Evolutionary conservation across 2,329 filamentous ascomycete genomes (phyloP), one percentile per base, ranked within the genome.

Genomic region (Endothia cerciana): DNA sequence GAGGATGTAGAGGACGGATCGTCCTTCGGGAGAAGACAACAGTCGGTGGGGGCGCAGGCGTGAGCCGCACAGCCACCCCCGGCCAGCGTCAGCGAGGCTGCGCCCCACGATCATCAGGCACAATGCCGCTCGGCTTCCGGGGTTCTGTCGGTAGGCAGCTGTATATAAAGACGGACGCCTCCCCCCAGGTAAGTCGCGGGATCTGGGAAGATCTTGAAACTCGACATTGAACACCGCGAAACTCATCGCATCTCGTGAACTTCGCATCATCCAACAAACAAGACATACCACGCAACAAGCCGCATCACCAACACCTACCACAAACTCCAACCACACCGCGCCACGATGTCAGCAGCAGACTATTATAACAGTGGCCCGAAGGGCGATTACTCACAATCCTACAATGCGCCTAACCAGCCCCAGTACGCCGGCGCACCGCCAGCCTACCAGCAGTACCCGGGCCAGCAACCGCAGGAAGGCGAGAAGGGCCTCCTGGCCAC

Each of bases 401-500:
- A 68, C 28, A 40, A n/a, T n/a, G 64, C 51, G n/a, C 69, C 70
- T 4, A 64, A 58, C 19, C 70, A 72, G 47, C 65, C 63, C 15
- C 61, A 65, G 22, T 70, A 70, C 62, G 41, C 60, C 38, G 13
- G 36, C 57, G 40, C 57, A 7, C 38, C 57, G 13, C 38, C 57
- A 2, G 57, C 57, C 38, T 59, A 59, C 57, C 40, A 45, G 25
- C 57, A 59, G 25, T n/a, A 59, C 57, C 38, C 38, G 36, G 28
- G 53, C 11, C 49, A 60, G n/a, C 65, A 56, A 53, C 47, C 53
- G 65, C 71, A 72, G 40, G 77, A 80, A 6, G 85, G 82, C 69
- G 86, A 88, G 63, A 79, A 82, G 55, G 85, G 86, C 10, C 77
- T 88, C 15, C 80, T 85, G 15, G 82, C 85, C 1, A 83, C 85